Evolutionary conservation across 2,329 filamentous ascomycete genomes (phyloP).

Genomic region (Plectosphaerella sp.): DNA sequence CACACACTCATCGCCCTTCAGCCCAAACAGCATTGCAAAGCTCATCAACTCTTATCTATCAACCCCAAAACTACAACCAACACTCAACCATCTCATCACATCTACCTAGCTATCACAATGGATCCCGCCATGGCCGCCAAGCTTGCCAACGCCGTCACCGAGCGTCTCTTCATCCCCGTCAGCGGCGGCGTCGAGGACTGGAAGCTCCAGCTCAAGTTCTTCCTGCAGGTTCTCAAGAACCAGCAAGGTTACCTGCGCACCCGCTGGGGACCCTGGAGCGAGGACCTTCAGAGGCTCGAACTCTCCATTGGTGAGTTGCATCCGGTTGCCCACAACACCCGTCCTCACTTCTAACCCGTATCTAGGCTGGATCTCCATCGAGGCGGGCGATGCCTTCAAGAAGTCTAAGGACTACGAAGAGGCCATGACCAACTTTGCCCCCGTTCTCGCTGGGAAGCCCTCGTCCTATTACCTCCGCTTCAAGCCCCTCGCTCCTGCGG

Average conservation of each 20-base stretch:
- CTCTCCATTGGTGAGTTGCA: slow-evolving; percentile 16
- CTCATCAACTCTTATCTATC: background rate
- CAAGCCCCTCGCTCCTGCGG: slow-evolving; percentile 19
- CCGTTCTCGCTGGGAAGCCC: slow-evolving; percentile 16
- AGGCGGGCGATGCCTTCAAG: slow-evolving; percentile 15
- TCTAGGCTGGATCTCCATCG: slow-evolving; percentile 17
- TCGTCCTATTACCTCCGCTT: slow-evolving; percentile 17
- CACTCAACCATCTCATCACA: background rate
- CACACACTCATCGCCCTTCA: too few species aligned
- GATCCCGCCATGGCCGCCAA: slow-evolving; percentile 7
- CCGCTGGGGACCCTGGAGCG: slow-evolving; percentile 20
- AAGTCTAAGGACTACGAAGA: slow-evolving; percentile 11
- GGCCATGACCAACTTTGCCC: slow-evolving; percentile 12
- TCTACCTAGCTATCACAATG: slow-evolving; percentile 1
- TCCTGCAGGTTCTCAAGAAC: slow-evolving; percentile 19
- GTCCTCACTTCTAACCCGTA: background rate
- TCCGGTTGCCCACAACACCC: background rate
- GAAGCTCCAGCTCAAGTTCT: slow-evolving; percentile 19
- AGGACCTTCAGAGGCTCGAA: slow-evolving; percentile 20
- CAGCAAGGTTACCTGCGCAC: slow-evolving; percentile 21
- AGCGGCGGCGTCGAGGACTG: slow-evolving; percentile 18
- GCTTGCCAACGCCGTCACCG: slow-evolving; percentile 11
- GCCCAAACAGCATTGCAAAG: background rate
- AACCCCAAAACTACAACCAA: background rate
- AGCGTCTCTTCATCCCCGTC: slow-evolving; percentile 16